Evolutionary conservation across 768 basidiomycete species (phyloP), one percentile per base, ranked within the genome.

Genomic region (Megacollybia marginata): DNA sequence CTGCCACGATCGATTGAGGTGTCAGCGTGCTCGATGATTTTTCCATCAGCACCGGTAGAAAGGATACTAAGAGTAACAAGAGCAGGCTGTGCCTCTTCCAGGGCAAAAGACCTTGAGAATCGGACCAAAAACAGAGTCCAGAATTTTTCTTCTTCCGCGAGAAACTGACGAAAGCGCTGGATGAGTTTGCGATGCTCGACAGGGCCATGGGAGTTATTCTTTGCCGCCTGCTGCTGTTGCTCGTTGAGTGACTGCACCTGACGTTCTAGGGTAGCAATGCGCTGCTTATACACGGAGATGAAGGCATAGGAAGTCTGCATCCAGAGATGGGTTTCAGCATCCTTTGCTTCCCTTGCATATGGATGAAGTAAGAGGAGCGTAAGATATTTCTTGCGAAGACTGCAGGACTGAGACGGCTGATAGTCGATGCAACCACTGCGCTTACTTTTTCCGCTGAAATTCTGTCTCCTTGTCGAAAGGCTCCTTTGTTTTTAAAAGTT

Each of bases 401-500:
- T 91, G 55, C 33, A 38, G 31, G 40, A 55, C 50, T 52, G 42
- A 40, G 38, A 40, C 15, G 35, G 42, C 33, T 38, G 31, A 28
- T 47, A 48, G 43, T 48, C 48, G 49, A 40, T 16, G 38, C 38
- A 34, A 52, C 33, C 20, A 8, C 36, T 35, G 20, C 6, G 70
- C 90, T 68, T 65, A 92, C 93, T 82, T 85, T 69, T 89, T 88
- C 59, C 93, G 76, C 63, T 83, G 80, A 55, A 86, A 83, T 60
- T 97, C 93, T 40, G 92, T 81, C 52, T 93, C 88, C 62, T 75
- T 86, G 53, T 88, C 85, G 76, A 85, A 93, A 33, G 91, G 88
- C 46, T 84, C 80, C 52, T 76, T 82, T 35, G 74, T 75, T 61
- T 84, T 85, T 50, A 94, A 74, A 47, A 82, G 64, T 54, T 85